These are phyloP conservation scores for Danielia oregonensis DNA, from an alignment of 805 yeast genomes.

Conservation along the genomic window DNA sequence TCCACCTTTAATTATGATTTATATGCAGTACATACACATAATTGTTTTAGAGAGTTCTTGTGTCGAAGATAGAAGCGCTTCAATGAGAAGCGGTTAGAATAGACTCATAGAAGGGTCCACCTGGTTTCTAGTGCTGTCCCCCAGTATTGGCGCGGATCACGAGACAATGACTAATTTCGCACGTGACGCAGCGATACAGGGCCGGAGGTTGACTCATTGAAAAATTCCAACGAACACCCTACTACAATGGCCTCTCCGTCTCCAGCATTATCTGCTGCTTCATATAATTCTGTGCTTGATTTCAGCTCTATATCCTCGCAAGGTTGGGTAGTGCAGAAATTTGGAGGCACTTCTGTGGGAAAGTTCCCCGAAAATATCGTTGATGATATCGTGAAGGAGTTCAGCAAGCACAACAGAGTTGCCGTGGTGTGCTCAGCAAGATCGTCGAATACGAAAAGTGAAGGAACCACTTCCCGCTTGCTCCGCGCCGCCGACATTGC, in stretches of 20 bases:
- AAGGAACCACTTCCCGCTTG: slow-evolving; percentile 91
- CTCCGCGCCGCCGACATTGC: slow-evolving; percentile 81
- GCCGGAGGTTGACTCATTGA: background rate
- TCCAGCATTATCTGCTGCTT: slow-evolving; percentile 22
- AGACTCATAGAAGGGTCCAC: too few species aligned
- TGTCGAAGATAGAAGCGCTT: too few species aligned
- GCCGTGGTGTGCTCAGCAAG: slow-evolving; percentile 97
- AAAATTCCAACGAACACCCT: background rate
- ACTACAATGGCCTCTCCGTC: slow-evolving; percentile 9
- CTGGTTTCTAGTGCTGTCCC: too few species aligned
- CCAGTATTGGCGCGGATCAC: too few species aligned
- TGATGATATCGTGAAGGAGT: slow-evolving; percentile 74
- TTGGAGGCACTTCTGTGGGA: slow-evolving; percentile 97
- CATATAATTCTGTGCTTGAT: slow-evolving; percentile 42
- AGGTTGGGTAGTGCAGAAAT: slow-evolving; percentile 70
- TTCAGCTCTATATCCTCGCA: slow-evolving; percentile 20
- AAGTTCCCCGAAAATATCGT: slow-evolving; percentile 86
- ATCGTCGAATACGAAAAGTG: slow-evolving; percentile 84
- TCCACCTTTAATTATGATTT: too few species aligned
- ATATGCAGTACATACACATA: too few species aligned
- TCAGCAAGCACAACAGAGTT: slow-evolving; percentile 57
- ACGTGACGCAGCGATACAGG: background rate
- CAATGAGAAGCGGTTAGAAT: too few species aligned
- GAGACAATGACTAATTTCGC: background rate
- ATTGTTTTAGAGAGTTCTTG: too few species aligned